These are phyloP conservation scores for Saturnispora diversa DNA, from an alignment of 805 yeast species.

Conservation along the genomic window DNA sequence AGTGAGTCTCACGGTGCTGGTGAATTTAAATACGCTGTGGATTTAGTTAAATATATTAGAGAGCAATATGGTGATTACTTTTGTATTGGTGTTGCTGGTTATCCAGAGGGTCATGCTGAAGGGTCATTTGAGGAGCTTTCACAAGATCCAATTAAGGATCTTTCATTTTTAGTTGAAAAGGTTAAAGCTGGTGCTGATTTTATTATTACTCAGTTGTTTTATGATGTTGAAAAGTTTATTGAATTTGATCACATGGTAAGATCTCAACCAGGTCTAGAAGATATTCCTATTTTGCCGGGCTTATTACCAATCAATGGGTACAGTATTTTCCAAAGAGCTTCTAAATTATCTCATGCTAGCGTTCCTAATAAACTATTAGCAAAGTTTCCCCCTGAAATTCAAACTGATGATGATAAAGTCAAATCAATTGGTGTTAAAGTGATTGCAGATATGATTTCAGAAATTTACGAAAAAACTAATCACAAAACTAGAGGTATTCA, in stretches of 20 bases:
- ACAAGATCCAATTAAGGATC: constrained; percentile 61
- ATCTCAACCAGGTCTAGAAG: constrained; percentile 29
- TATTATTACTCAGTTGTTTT: constrained; percentile 84
- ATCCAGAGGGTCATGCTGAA: constrained; percentile 96
- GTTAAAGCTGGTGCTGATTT: constrained; percentile 93
- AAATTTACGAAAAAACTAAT: constrained; percentile 44
- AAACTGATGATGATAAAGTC: constrained; percentile 71
- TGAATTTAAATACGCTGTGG: constrained; percentile 73
- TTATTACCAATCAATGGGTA: constrained; percentile 87
- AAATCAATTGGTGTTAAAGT: constrained; percentile 76
- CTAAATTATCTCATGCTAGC: constrained; percentile 81
- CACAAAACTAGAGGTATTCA: constrained; percentile 75
- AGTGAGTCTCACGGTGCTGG: constrained; percentile 39
- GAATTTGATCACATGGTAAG: constrained; percentile 51
- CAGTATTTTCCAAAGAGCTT: constrained; percentile 74
- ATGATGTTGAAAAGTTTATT: constrained; percentile 73
- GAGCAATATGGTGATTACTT: constrained; percentile 67
- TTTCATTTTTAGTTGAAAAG: constrained; percentile 76
- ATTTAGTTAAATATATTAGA: constrained; percentile 75
- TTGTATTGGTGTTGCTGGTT: constrained; percentile 94
- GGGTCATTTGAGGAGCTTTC: constrained; percentile 55
- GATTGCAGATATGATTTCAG: constrained; percentile 52
- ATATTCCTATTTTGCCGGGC: constrained; percentile 70
- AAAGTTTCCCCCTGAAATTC: constrained; percentile 48
- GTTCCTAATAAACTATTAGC: constrained; percentile 54